phyloP scores from a whole-genome alignment of 768 basidiomycete genomes.

The Suillus subaureus region DNA sequence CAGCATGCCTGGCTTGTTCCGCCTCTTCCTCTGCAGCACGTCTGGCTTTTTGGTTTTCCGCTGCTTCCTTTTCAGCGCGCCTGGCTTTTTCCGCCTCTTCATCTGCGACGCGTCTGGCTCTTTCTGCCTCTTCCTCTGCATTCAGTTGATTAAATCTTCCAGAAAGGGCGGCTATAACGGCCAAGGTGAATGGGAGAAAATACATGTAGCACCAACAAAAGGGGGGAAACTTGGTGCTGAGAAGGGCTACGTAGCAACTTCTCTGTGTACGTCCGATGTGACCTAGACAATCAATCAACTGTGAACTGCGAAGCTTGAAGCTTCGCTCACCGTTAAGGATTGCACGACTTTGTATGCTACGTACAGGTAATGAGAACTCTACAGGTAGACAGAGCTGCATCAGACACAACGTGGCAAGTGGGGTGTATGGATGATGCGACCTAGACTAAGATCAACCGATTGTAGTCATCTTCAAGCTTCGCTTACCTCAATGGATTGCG shows the following conservation, averaged over 20 bases:
- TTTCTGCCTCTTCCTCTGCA: background rate
- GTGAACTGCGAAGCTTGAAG: background rate
- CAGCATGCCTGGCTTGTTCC: background rate
- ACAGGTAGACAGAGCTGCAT: too few relatives aligned
- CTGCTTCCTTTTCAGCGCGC: background rate
- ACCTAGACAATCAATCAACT: background rate
- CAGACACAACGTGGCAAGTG: background rate
- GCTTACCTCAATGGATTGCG: background rate
- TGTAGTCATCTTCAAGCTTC: background rate
- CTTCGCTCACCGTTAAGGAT: background rate
- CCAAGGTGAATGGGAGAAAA: background rate
- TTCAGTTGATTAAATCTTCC: background rate
- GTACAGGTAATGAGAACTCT: background rate
- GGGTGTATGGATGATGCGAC: background rate
- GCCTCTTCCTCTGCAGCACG: conserved; percentile 11
- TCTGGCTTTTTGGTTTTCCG: background rate
- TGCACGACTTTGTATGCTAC: background rate
- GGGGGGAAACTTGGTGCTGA: background rate
- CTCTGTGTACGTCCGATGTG: background rate
- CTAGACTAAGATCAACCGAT: background rate
- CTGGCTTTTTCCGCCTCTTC: background rate
- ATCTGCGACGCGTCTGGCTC: too few relatives aligned
- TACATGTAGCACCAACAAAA: background rate
- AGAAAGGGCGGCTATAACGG: background rate
- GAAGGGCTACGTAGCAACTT: background rate